Base-by-base conservation (phyloP, 2,329 filamentous ascomycete species). In the Mariannaea sp. region DNA sequence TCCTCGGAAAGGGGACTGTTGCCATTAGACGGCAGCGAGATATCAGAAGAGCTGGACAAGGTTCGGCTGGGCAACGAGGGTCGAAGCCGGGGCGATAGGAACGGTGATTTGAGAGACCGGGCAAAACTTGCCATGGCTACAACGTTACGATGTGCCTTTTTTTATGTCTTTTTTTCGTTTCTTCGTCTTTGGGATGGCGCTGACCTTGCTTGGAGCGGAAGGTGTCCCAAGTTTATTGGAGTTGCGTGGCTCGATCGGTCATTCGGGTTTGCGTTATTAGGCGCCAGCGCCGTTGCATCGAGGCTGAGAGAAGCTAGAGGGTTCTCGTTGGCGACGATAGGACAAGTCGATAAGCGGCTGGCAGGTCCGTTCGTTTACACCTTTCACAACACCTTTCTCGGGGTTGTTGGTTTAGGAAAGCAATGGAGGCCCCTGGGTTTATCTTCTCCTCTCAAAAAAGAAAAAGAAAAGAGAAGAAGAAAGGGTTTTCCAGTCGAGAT, bases 41-140 rank as follows among this genome's bases (percentile, higher is more conserved):
- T 59, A 38, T 79, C 76, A 33, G 78, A 78, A 10, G 77, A 78
- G 63, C 70, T 76, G 49, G 79, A 80, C 55, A 77, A 67, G 38
- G 71, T 74, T 49, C 75, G 75, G 43, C 71, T 70, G 17, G 75
- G 68, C 64, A 76, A 76, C 33, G 69, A 68, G 29, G 77, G 79
- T 35, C 78, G 73, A 56, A 76, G 70, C 14, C 66, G 64, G 40
- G 75, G 73, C 49, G 77, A 70, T 27, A 78, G 68, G 59, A 76
- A 77, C 33, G 77, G 69, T 7, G 77, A 72, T 59, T 80, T 74
- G 66, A 82, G 75, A 10, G 79, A 79, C 59, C 78, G 75, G 39
- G 75, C 72, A 54, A 80, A 70, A 65, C 70, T 76, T 53, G 78
- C 73, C 79, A 82, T 82, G 47, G 36, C 61, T 48, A 51, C 49